Evolutionary conservation across 208 protist species (phyloP).

Genomic region (Leishmania lainsoni): DNA sequence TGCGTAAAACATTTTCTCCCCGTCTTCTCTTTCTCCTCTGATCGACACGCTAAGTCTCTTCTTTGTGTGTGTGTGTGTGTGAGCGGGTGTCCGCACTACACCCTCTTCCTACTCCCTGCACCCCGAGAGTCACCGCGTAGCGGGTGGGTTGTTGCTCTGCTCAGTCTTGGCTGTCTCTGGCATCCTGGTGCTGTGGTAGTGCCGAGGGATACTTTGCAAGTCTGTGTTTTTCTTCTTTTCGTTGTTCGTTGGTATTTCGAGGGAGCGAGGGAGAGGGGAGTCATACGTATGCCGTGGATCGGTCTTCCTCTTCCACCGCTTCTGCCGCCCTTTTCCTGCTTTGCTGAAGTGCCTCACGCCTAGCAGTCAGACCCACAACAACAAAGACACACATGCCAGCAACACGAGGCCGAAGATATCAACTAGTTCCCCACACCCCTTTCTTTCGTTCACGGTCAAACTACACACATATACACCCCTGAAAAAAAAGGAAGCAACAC

Average conservation of each 20-base stretch:
- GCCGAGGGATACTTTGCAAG: neutral
- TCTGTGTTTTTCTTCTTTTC: neutral
- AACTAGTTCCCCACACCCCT: neutral
- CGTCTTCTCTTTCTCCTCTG: neutral
- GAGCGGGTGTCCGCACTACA: neutral
- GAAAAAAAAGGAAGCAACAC: neutral
- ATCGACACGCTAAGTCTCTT: neutral
- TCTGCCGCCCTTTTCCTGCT: neutral
- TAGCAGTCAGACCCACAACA: neutral
- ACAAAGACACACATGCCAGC: neutral
- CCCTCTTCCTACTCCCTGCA: neutral
- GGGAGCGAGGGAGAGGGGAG: no score
- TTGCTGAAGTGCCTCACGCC: no score
- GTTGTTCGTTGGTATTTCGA: neutral
- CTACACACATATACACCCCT: neutral
- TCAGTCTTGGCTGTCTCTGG: neutral
- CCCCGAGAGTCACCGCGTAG: neutral
- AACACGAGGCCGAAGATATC: neutral
- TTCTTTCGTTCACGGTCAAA: no score
- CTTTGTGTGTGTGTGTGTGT: neutral
- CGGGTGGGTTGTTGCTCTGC: neutral
- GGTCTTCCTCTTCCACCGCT: neutral
- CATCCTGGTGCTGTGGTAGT: neutral
- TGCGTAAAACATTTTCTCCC: neutral
- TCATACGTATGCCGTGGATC: neutral